Percentiles rank a stretch among this genome's conserved stretches.
Conservation (phyloP, 78 protist genomes). For the Speleostelium caveatum region DNA sequence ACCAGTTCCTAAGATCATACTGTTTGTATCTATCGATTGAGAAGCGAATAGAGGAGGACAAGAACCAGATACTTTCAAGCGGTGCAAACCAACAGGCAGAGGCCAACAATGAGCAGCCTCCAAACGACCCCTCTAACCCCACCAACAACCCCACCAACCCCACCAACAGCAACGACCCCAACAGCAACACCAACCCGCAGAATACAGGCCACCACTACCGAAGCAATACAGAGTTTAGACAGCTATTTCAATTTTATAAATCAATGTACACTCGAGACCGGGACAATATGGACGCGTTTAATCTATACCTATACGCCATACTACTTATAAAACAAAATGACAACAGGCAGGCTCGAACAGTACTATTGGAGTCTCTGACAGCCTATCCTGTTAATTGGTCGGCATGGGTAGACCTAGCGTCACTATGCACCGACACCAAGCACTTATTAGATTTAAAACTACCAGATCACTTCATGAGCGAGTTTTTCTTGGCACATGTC, state of each 20-base stretch:
- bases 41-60: slow-evolving; percentile 53
- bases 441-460: slow-evolving; percentile 20
- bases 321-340: slow-evolving; percentile 29
- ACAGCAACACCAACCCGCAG: neutral
- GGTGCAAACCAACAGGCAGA: slow-evolving; percentile 14
- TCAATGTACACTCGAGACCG: neutral
- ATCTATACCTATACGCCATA: slow-evolving; percentile 44
- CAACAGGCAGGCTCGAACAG: neutral
- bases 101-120: neutral
- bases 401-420: slow-evolving; percentile 76
- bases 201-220: neutral
- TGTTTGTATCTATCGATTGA: slow-evolving; percentile 63
- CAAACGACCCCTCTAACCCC: neutral
- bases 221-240: slow-evolving; percentile 13
- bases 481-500: slow-evolving; percentile 86
- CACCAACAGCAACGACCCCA: neutral
- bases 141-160: neutral
- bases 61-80: slow-evolving; percentile 1
- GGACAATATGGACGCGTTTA: slow-evolving; percentile 45
- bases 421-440: slow-evolving; percentile 31
- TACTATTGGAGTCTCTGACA: slow-evolving; percentile 32
- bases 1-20: slow-evolving; percentile 39
- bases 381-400: slow-evolving; percentile 83
- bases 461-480: slow-evolving; percentile 74
- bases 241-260: slow-evolving; percentile 8